These are phyloP conservation scores for Candida khao-thaluensis DNA, from an alignment of 805 yeast species.

Conservation along the genomic window DNA sequence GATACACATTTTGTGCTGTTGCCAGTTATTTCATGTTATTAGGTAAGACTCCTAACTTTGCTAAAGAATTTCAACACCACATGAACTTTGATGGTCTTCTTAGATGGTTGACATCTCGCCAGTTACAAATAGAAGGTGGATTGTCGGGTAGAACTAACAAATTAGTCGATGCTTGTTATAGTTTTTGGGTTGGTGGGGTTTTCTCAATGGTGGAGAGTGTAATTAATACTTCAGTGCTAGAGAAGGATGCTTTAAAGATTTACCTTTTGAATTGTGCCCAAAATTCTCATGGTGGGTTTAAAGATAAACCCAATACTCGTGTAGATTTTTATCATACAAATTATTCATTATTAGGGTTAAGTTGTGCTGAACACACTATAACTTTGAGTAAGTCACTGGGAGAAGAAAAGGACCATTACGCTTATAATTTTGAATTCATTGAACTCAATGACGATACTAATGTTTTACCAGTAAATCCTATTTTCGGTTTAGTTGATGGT, in stretches of 20 bases:
- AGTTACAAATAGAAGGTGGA: constrained; percentile 77
- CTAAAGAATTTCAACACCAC: constrained; percentile 10
- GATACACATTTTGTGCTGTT: constrained; percentile 88
- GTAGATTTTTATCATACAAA: constrained; percentile 92
- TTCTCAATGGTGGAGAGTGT: constrained; percentile 62
- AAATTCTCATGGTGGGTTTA: constrained; percentile 64
- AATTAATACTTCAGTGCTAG: constrained; percentile 31
- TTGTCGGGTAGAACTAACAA: constrained; percentile 88
- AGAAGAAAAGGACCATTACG: constrained; percentile 12
- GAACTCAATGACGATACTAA: constrained; percentile 14
- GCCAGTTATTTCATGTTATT: constrained; percentile 53
- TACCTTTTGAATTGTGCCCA: constrained; percentile 82
- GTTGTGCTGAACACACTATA: constrained; percentile 52
- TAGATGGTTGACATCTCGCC: constrained; percentile 72
- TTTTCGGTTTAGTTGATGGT: constrained; percentile 31
- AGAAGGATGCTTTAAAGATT: constrained; percentile 57
- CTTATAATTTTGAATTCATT: constrained; percentile 18
- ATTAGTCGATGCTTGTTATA: constrained; percentile 93
- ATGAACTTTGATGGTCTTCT: constrained; percentile 51
- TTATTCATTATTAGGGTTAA: constrained; percentile 75
- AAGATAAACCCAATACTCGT: constrained; percentile 80
- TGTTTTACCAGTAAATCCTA: constrained; percentile 25
- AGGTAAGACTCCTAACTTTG: constrained; percentile 19
- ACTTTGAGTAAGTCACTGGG: neutral
- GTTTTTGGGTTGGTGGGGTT: constrained; percentile 91